phyloP scores from a whole-genome alignment of 2,329 filamentous ascomycete species.

The Moelleriella libera region DNA sequence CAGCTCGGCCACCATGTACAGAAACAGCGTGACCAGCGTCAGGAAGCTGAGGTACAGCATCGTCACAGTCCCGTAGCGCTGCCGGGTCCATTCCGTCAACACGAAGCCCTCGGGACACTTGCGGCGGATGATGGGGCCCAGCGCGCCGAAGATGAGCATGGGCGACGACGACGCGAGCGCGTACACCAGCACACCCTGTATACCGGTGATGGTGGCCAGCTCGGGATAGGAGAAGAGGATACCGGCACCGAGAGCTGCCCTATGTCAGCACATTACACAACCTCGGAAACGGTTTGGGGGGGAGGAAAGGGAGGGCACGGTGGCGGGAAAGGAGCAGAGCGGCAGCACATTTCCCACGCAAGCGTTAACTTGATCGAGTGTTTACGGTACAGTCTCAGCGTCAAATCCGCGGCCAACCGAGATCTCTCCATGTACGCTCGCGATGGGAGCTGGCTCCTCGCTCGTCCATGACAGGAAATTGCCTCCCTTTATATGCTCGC shows the following conservation, averaged over 20 bases:
- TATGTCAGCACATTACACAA: constrained; percentile 22
- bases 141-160: constrained; percentile 56
- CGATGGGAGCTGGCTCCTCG: too few species aligned
- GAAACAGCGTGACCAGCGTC: constrained; percentile 67
- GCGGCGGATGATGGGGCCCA: constrained; percentile 64
- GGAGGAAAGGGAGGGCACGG: constrained; percentile 4
- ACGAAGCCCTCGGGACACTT: constrained; percentile 78
- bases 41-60: constrained; percentile 64
- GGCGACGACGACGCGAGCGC: constrained; percentile 59
- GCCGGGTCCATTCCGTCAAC: constrained; percentile 69
- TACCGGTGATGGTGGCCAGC: constrained; percentile 62
- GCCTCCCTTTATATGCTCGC: too few species aligned
- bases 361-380: constrained; percentile 99
- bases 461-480: too few species aligned
- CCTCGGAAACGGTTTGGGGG: constrained; percentile 10
- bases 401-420: constrained; percentile 31
- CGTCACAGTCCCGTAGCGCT: constrained; percentile 57
- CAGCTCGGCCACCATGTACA: constrained; percentile 79
- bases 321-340: constrained; percentile 37
- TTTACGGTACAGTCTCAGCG: constrained; percentile 93
- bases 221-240: constrained; percentile 76
- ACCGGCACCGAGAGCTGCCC: constrained; percentile 63
- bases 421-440: neutral
- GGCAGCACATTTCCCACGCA: constrained; percentile 97
- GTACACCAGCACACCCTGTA: constrained; percentile 68